Percentiles rank a stretch among this genome's conserved stretches.
These are phyloP conservation scores for Eucalyptus sp. DNA, from an alignment of 345 rosid species.

Conservation along the genomic window DNA sequence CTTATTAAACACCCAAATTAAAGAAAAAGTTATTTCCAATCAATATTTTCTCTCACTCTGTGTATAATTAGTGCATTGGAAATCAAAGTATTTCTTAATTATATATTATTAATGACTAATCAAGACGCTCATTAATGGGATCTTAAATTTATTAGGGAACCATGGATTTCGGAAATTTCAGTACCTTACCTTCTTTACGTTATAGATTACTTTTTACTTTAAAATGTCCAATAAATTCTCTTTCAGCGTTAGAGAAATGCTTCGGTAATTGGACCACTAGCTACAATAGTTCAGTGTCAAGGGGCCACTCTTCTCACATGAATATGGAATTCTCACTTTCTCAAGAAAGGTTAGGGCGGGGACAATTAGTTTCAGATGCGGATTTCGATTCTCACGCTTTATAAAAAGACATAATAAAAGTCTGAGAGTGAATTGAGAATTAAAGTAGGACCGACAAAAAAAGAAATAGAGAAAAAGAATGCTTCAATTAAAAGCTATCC, in stretches of 20 bases:
- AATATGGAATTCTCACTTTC: no score
- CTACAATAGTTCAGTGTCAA: neutral
- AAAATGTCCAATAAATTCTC: neutral
- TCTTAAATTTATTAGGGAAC: neutral
- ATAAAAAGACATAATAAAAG: no score
- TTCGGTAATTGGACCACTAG: neutral
- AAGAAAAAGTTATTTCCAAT: neutral
- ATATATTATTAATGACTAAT: neutral
- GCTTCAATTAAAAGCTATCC: neutral
- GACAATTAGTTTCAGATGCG: fast-evolving
- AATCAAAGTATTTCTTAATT: neutral
- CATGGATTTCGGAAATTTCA: neutral
- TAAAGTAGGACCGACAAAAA: fast-evolving
- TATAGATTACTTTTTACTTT: neutral
- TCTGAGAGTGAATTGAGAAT: fast-evolving
- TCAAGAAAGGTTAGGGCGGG: fast-evolving
- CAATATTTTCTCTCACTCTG: neutral
- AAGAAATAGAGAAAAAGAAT: neutral
- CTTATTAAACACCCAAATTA: neutral
- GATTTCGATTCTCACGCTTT: fast-evolving
- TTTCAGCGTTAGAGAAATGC: neutral
- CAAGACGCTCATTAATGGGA: neutral
- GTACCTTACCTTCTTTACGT: neutral
- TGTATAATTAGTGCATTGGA: neutral
- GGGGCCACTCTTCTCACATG: neutral